These are phyloP conservation scores for Boletus vinaceobasis DNA, from an alignment of 768 basidiomycete genomes.

Conservation along the genomic window DNA sequence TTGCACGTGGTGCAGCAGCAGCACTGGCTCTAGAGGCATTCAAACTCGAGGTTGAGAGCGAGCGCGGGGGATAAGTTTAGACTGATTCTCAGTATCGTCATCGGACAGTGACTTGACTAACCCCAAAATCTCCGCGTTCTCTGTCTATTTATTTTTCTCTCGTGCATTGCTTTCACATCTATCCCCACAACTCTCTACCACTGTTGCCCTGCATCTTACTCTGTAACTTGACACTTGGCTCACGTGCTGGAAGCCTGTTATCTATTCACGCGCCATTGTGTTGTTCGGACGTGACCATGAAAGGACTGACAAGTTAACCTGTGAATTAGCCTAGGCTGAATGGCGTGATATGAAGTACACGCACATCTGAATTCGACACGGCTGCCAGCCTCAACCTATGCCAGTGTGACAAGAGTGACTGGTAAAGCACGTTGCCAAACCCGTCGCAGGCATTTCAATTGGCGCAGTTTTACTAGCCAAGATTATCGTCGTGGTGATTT, in stretches of 20 bases:
- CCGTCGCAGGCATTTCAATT: conserved; percentile 4
- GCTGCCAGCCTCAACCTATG: background rate
- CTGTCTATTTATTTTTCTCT: conserved; percentile 8
- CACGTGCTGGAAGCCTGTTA: conserved; percentile 7
- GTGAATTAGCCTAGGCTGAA: background rate
- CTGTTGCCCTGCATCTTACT: background rate
- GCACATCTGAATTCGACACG: conserved; percentile 1
- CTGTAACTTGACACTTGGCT: conserved; percentile 8
- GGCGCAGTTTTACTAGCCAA: background rate
- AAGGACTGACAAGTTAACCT: conserved; percentile 2
- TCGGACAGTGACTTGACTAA: background rate
- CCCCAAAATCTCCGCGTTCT: background rate
- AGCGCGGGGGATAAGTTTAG: conserved; percentile 10
- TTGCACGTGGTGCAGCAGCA: conserved; percentile 45
- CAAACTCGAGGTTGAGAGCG: conserved; percentile 19
- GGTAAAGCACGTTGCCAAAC: conserved; percentile 11
- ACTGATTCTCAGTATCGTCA: background rate
- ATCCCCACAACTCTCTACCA: background rate
- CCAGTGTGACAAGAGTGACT: background rate
- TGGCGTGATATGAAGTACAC: conserved; percentile 12
- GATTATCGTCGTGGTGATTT: conserved; percentile 19
- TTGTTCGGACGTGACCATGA: conserved; percentile 3
- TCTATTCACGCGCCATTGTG: conserved; percentile 5
- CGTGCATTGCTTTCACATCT: background rate
- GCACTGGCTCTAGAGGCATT: conserved; percentile 36